A percentile compares a stretch with the other conserved stretches of the same genome.
phyloP scores from a whole-genome alignment of 2,329 filamentous ascomycete species.

The Colletotrichum cereale region DNA sequence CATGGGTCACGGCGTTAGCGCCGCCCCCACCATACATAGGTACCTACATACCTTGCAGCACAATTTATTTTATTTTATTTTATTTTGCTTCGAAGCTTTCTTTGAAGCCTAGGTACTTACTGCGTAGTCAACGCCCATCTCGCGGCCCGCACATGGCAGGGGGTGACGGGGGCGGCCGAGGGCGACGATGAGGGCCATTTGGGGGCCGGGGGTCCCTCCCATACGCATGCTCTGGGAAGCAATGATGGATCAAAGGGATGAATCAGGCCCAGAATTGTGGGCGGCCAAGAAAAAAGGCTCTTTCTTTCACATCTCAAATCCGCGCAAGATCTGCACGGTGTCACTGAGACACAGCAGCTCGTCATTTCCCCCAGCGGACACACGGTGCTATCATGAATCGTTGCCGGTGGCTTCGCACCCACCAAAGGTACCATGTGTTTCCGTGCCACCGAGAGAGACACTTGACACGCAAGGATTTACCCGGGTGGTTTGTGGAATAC shows the following conservation, averaged over 20 bases:
- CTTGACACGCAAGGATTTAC: neutral
- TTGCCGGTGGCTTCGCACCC: neutral
- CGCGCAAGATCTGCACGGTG: slow-evolving; percentile 25
- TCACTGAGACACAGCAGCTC: slow-evolving; percentile 34
- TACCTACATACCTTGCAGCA: slow-evolving; percentile 23
- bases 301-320: slow-evolving; percentile 2
- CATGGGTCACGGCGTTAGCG: slow-evolving; percentile 30
- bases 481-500: slow-evolving; percentile 12
- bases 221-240: slow-evolving; percentile 11
- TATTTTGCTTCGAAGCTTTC: slow-evolving; percentile 1
- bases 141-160: slow-evolving; percentile 13
- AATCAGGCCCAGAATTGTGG: neutral
- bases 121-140: slow-evolving; percentile 26
- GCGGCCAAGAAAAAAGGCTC: neutral
- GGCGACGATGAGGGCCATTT: neutral
- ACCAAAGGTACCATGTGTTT: slow-evolving; percentile 1
- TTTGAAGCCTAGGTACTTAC: neutral
- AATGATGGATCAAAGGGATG: slow-evolving; percentile 33
- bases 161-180: neutral
- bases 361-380: neutral
- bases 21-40: slow-evolving; percentile 26
- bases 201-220: slow-evolving; percentile 1
- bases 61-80: slow-evolving; percentile 31
- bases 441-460: slow-evolving; percentile 7
- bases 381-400: neutral